Conservation (phyloP, 2,329 filamentous ascomycete species). For the Nakataea oryzae region DNA sequence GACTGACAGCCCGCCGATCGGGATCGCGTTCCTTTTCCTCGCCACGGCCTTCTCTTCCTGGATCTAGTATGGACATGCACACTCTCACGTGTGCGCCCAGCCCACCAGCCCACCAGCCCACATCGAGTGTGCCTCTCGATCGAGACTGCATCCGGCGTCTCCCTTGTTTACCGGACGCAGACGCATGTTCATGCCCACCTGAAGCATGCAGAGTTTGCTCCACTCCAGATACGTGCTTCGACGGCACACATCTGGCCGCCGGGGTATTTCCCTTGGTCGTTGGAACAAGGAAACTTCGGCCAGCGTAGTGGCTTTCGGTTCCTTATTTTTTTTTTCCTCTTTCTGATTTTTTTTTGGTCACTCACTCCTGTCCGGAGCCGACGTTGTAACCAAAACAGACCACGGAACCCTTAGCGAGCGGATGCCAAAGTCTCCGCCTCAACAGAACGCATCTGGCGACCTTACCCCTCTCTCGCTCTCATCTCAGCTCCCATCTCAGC, state of each 20-base stretch:
- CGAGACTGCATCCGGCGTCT: too few species aligned
- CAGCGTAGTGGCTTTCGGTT: not conserved
- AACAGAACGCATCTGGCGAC: not conserved
- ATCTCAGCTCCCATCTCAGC: too few species aligned
- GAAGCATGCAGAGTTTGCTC: too few species aligned
- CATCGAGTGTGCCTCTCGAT: constrained; percentile 1
- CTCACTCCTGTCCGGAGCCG: too few species aligned
- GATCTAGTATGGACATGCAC: not conserved
- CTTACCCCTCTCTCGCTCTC: not conserved
- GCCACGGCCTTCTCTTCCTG: not conserved
- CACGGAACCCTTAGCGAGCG: not conserved
- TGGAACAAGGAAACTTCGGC: not conserved
- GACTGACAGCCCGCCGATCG: too few species aligned
- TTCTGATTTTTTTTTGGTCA: too few species aligned
- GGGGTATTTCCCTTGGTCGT: not conserved
- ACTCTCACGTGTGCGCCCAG: not conserved
- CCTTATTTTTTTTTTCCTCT: not conserved
- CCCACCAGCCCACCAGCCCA: constrained; percentile 4
- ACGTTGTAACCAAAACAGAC: not conserved
- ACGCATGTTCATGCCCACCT: not conserved
- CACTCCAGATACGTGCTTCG: too few species aligned
- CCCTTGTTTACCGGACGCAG: too few species aligned
- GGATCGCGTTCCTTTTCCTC: not conserved
- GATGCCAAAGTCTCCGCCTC: too few species aligned
- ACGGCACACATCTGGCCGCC: not conserved